Percentiles rank a stretch among this genome's conserved stretches.
phyloP scores from a whole-genome alignment of 805 yeast genomes.

The Candida cerambycidarum region DNA sequence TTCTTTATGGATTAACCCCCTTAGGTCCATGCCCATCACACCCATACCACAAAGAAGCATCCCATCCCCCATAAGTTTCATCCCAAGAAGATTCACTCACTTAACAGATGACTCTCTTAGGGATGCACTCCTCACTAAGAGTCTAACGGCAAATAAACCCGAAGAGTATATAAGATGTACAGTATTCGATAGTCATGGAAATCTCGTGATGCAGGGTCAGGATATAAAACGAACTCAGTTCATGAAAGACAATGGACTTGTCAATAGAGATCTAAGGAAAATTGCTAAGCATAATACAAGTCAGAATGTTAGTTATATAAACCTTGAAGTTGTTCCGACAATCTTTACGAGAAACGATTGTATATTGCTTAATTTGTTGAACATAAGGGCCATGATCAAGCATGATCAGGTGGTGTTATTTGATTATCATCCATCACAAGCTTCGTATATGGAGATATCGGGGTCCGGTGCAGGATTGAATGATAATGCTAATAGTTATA shows the following conservation, averaged over 20 bases:
- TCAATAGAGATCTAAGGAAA: constrained; percentile 61
- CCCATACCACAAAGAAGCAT: not conserved
- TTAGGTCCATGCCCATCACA: not conserved
- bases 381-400: constrained; percentile 53
- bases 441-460: constrained; percentile 7
- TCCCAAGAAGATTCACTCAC: not conserved
- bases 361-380: constrained; percentile 48
- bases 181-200: constrained; percentile 47
- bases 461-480: constrained; percentile 37
- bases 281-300: constrained; percentile 34
- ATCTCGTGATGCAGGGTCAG: constrained; percentile 43
- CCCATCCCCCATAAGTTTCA: not conserved
- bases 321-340: constrained; percentile 56
- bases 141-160: constrained; percentile 18
- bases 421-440: constrained; percentile 21
- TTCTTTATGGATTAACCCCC: no score
- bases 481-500: constrained; percentile 41
- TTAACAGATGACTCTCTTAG: constrained; percentile 9
- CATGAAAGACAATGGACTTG: constrained; percentile 44
- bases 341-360: constrained; percentile 48
- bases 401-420: constrained; percentile 54
- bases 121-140: constrained; percentile 22
- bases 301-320: constrained; percentile 19
- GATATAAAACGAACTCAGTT: constrained; percentile 45
- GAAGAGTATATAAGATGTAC: constrained; percentile 46